Evolutionary conservation across 225 moss, liverwort and hornwort species (phyloP), one percentile per base, ranked within the genome.

Genomic region (Marchantia polymorpha): DNA sequence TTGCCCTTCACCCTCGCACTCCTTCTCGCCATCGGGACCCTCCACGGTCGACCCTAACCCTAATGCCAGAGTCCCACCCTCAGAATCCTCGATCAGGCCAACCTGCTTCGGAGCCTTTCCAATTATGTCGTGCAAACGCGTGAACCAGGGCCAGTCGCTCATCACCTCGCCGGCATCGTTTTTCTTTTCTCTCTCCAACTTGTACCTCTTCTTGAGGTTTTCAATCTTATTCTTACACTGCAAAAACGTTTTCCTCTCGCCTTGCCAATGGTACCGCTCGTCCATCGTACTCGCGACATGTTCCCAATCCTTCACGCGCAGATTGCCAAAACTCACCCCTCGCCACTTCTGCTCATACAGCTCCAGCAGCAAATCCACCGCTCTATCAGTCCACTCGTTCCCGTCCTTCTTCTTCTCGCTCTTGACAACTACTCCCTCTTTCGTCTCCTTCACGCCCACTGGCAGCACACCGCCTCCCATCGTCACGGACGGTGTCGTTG

Each of bases 211-310:
- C 80, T 87, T 87, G 68, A 87, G 84, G 58, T 87, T 87, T 77
- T 87, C 87, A 74, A 87, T 87, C 81, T 87, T 87, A 66, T 87
- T 87, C 77, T 87, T 87, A 82, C 87, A 87, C 80, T 87, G 87
- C 56, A 87, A 73, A 56, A 87, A 87, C 7, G 87, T 84, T 50
- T 87, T 87, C 79, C 64, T 77, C 74, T 87, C 87, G 6, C 87
- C 87, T 66, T 87, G 87, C 87, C 87, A 87, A 52, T 84, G 84
- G 67, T 87, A 87, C 27, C 82, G 76, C 77, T 84, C 84, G 50
- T 87, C 87, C 87, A 87, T 87, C 49, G 80, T 80, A 52, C 73
- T 74, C 4, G 87, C 87, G 22, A 87, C 87, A 30, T 87, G 87
- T 54, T 87, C 87, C 87, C 87, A 87, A 52, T 87, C 87, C 69